Conservation (phyloP, 495 filamentous ascomycete species). For the Parathielavia hyrcaniae region DNA sequence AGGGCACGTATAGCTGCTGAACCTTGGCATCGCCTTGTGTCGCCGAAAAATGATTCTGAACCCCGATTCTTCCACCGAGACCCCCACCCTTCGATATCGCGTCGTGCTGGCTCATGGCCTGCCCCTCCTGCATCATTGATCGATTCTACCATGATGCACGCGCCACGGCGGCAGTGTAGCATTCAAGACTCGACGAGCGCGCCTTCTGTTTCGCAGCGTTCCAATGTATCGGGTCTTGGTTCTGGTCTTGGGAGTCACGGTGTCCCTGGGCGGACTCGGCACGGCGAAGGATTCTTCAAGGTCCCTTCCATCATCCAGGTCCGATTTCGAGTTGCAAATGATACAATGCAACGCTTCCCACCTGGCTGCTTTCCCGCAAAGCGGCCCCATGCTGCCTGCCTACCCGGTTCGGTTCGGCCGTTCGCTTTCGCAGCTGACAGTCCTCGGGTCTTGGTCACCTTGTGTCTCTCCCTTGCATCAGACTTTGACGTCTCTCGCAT, state of each 20-base stretch:
- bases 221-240: not conserved
- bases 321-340: not conserved
- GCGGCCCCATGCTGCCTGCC: not conserved
- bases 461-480: no score
- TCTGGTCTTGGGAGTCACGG: not conserved
- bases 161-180: not conserved
- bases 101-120: not conserved
- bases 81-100: slow-evolving; percentile 5
- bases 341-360: not conserved
- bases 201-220: slow-evolving; percentile 3
- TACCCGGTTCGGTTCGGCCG: no score
- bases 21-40: not conserved
- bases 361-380: not conserved
- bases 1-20: slow-evolving; percentile 1
- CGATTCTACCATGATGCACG: not conserved
- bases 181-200: not conserved
- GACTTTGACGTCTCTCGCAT: not conserved
- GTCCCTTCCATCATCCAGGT: no score
- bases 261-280: no score
- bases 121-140: not conserved
- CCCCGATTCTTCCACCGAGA: slow-evolving; percentile 13
- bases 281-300: no score
- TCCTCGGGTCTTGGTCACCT: no score
- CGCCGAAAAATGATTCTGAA: not conserved
- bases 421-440: no score